Evolutionary conservation across 2,329 filamentous ascomycete species (phyloP).

Genomic region (Penicillium sp.): DNA sequence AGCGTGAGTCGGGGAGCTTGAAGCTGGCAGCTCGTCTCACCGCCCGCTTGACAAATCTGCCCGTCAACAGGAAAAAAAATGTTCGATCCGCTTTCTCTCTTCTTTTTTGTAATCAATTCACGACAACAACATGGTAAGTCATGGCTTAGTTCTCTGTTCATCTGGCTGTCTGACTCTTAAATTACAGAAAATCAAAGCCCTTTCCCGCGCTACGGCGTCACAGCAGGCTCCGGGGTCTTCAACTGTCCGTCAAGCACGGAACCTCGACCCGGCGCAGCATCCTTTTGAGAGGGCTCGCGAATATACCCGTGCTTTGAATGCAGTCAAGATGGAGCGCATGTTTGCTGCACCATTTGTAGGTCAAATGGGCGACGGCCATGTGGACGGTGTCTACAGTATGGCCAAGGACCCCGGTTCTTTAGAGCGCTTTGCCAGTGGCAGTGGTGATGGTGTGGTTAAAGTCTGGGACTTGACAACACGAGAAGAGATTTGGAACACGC

Average conservation of each 20-base stretch:
- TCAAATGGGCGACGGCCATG: slow-evolving; percentile 82
- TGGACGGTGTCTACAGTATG: slow-evolving; percentile 80
- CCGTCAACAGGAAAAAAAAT: slow-evolving; percentile 31
- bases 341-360: slow-evolving; percentile 78
- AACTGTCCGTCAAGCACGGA: slow-evolving; percentile 43
- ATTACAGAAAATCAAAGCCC: slow-evolving; percentile 52
- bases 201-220: slow-evolving; percentile 44
- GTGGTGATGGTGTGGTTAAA: slow-evolving; percentile 89
- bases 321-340: slow-evolving; percentile 89
- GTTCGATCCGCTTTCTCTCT: slow-evolving; percentile 19
- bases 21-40: slow-evolving; percentile 29
- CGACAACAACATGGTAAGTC: slow-evolving; percentile 29
- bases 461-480: slow-evolving; percentile 75
- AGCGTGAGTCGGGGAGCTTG: slow-evolving; percentile 23
- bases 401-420: slow-evolving; percentile 72
- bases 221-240: slow-evolving; percentile 45
- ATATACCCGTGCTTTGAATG: slow-evolving; percentile 72
- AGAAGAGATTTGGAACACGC: slow-evolving; percentile 68
- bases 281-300: slow-evolving; percentile 87
- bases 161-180: slow-evolving; percentile 9
- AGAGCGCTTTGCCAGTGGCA: slow-evolving; percentile 71
- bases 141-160: neutral
- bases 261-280: slow-evolving; percentile 75
- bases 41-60: slow-evolving; percentile 33
- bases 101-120: slow-evolving; percentile 12